Base-by-base conservation (phyloP, 2,329 filamentous ascomycete genomes). In the Monilinia fructigena region DNA sequence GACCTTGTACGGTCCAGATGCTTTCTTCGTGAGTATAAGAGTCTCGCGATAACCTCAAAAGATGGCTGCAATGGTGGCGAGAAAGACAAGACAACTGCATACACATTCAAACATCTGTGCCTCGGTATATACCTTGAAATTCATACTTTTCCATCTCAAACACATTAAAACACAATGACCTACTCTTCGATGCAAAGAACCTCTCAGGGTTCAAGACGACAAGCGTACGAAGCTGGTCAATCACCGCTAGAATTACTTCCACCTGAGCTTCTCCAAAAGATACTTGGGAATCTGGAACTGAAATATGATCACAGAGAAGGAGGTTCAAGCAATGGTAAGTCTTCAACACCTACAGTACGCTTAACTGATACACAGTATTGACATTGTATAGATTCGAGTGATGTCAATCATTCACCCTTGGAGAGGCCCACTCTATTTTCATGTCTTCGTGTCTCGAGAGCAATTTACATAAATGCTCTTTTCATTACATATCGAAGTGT, bases 401-500 rank as follows among this genome's bases (percentile, higher is more conserved):
- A 65, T 20, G 23, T 31, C 38, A 53, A 38, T 23, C 38, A 23
- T 40, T 12, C 40, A 31, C 86, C 86, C 47, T 88, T 90, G 70
- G 92, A 93, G 35, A 65, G 53, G 38, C 83, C 88, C 68, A 90
- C 93, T 75, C 81, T 93, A 67, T 87, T 92, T 78, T 85, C 89
- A 16, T 84, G 91, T 72, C 82, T 93, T 54, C 78, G 91, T 70
- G 86, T 89, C 23, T 93, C 89, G 14, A 86, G 84, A 75, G 86
- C 86, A 42, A 79, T 93, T 67, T 88, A 93, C 74, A 83, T 83
- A 45, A 87, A 87, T 35, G 92, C 90, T 3, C 80, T 93, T 53
- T 85, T 85, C 71, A 89, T 90, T 18, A 83, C 93, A 64, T 93
- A 93, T 79, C 84, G 86, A 70, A 87, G 90, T 76, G 89, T 93